Percentiles rank a stretch among this genome's conserved stretches.
These are phyloP conservation scores for Cornus kousa DNA, from an alignment of 148 eudicot genomes.

Conservation along the genomic window DNA sequence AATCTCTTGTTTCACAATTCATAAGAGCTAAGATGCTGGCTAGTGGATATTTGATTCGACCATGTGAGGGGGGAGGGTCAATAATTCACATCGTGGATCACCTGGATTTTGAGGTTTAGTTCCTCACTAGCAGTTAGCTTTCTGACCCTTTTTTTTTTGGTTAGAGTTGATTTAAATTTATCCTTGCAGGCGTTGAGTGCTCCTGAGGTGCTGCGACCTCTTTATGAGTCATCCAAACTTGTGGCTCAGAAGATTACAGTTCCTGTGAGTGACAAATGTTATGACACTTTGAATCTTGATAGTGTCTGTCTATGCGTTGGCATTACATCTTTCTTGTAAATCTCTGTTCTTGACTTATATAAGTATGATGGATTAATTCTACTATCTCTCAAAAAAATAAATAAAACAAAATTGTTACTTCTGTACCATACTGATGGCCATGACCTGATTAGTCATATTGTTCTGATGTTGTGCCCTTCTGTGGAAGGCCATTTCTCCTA, in stretches of 20 bases:
- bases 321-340: background rate
- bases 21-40: constrained; percentile 41
- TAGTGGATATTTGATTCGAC: constrained; percentile 43
- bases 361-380: too few relatives aligned
- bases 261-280: constrained; percentile 23
- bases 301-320: background rate
- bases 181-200: constrained; percentile 32
- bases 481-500: background rate
- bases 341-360: background rate
- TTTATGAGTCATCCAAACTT: constrained; percentile 39
- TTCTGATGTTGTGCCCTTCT: background rate
- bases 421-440: background rate
- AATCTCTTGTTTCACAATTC: constrained; percentile 28
- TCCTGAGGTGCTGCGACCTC: constrained; percentile 40
- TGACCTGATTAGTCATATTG: background rate
- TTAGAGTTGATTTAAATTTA: background rate
- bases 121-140: background rate
- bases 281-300: background rate
- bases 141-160: background rate
- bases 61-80: constrained; percentile 45
- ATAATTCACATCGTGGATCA: constrained; percentile 45
- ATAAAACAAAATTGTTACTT: background rate
- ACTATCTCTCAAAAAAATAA: too few relatives aligned
- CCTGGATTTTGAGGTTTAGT: constrained; percentile 35
- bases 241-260: constrained; percentile 40